These are phyloP conservation scores for Nannizzia gypsea DNA, from an alignment of 2,329 filamentous ascomycete species.

Conservation along the genomic window DNA sequence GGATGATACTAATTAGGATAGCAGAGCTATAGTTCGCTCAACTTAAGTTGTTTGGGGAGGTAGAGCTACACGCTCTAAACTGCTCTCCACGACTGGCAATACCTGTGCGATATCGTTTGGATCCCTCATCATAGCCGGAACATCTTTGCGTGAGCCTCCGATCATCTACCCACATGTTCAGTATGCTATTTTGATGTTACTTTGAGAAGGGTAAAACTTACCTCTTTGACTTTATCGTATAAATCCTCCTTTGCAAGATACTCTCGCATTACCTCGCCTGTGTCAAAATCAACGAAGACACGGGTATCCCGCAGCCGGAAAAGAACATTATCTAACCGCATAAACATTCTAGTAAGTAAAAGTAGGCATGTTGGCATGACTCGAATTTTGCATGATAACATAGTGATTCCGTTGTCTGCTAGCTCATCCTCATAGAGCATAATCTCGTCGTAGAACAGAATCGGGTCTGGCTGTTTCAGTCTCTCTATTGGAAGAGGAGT, in stretches of 20 bases:
- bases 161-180: slow-evolving; percentile 33
- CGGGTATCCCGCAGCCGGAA: slow-evolving; percentile 80
- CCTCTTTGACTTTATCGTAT: slow-evolving; percentile 64
- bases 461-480: slow-evolving; percentile 79
- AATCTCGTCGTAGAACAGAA: slow-evolving; percentile 92
- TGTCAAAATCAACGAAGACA: slow-evolving; percentile 79
- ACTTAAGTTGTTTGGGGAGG: not conserved
- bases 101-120: slow-evolving; percentile 61
- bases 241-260: slow-evolving; percentile 77
- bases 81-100: slow-evolving; percentile 58
- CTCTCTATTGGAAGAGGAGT: slow-evolving; percentile 69
- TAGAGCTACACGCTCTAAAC: slow-evolving; percentile 39
- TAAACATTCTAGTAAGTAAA: slow-evolving; percentile 74
- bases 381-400: slow-evolving; percentile 79
- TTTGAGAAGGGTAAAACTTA: slow-evolving; percentile 29
- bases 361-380: slow-evolving; percentile 86
- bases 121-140: slow-evolving; percentile 66
- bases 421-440: slow-evolving; percentile 95
- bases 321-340: slow-evolving; percentile 83
- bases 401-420: slow-evolving; percentile 89
- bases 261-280: slow-evolving; percentile 69
- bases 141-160: slow-evolving; percentile 53
- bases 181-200: not conserved
- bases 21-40: not conserved
- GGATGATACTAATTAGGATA: not conserved